phyloP scores from a whole-genome alignment of 2,329 filamentous ascomycete genomes.

The Phaeophleospora eucalypticola region DNA sequence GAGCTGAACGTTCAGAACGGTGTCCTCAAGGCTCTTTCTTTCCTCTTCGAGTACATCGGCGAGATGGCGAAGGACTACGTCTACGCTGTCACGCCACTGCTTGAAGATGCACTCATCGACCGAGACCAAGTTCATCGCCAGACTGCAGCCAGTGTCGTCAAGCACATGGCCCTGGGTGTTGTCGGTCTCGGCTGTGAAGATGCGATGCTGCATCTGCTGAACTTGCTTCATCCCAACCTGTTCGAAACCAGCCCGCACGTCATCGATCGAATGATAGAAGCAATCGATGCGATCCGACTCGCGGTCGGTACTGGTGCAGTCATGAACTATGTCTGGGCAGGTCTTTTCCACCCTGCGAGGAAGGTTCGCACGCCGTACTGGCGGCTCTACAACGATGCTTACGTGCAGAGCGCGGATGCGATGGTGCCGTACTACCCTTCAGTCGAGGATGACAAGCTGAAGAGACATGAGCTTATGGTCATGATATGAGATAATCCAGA shows the following conservation, averaged over 20 bases:
- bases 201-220: slow-evolving; percentile 95
- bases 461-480: slow-evolving; percentile 52
- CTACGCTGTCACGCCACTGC: slow-evolving; percentile 90
- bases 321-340: slow-evolving; percentile 98
- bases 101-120: slow-evolving; percentile 96
- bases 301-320: slow-evolving; percentile 87
- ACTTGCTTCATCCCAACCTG: slow-evolving; percentile 91
- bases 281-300: slow-evolving; percentile 92
- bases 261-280: slow-evolving; percentile 95
- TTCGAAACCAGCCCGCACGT: slow-evolving; percentile 98
- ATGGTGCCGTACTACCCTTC: slow-evolving; percentile 97
- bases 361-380: slow-evolving; percentile 95
- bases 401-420: slow-evolving; percentile 86
- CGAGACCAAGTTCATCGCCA: slow-evolving; percentile 97
- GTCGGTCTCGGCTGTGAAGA: slow-evolving; percentile 96
- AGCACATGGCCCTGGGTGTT: slow-evolving; percentile 96
- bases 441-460: slow-evolving; percentile 73
- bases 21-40: slow-evolving; percentile 92
- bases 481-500: slow-evolving; percentile 5
- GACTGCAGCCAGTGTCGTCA: slow-evolving; percentile 93
- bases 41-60: slow-evolving; percentile 98
- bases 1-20: slow-evolving; percentile 99
- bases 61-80: slow-evolving; percentile 99
- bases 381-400: slow-evolving; percentile 94
- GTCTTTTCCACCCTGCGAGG: slow-evolving; percentile 90